Conservation (phyloP, 116 monocot species). For the Trichopus zeylanicus region DNA sequence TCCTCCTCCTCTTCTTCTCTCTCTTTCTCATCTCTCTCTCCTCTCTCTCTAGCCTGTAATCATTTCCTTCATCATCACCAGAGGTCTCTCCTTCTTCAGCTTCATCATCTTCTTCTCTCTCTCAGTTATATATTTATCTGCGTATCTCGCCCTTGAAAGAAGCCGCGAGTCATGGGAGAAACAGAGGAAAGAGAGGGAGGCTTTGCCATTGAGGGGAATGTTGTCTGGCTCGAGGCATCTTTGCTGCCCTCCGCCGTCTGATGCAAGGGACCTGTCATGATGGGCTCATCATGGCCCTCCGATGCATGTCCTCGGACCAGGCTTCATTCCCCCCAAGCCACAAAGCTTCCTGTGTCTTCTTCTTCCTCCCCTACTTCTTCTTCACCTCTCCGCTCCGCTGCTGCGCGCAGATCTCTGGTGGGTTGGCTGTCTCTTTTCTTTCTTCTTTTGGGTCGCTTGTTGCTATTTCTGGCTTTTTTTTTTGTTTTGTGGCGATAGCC, state of each 20-base stretch:
- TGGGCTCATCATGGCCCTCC: not conserved
- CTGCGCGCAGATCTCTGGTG: not conserved
- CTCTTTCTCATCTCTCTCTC: not conserved
- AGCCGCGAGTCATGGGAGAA: not conserved
- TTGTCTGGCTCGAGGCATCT: conserved; percentile 13
- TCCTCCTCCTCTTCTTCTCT: not conserved
- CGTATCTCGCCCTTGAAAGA: not conserved
- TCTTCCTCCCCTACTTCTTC: not conserved
- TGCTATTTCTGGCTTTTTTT: no score
- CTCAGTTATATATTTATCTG: not conserved
- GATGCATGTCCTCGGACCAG: conserved; percentile 78
- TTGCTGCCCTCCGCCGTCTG: not conserved
- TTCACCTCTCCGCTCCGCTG: not conserved
- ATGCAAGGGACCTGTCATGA: not conserved
- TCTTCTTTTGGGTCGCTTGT: not conserved
- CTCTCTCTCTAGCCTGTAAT: not conserved
- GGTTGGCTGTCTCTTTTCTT: not conserved
- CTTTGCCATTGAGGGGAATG: conserved; percentile 11
- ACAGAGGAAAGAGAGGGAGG: not conserved
- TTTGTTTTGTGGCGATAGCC: not conserved
- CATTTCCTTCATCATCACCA: conserved; percentile 8
- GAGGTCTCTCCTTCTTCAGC: not conserved
- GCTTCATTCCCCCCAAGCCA: conserved; percentile 95
- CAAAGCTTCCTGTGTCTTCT: conserved; percentile 4
- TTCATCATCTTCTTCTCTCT: not conserved